Base-by-base conservation (phyloP, 768 basidiomycete genomes). In the Leucocoprinus sp. region DNA sequence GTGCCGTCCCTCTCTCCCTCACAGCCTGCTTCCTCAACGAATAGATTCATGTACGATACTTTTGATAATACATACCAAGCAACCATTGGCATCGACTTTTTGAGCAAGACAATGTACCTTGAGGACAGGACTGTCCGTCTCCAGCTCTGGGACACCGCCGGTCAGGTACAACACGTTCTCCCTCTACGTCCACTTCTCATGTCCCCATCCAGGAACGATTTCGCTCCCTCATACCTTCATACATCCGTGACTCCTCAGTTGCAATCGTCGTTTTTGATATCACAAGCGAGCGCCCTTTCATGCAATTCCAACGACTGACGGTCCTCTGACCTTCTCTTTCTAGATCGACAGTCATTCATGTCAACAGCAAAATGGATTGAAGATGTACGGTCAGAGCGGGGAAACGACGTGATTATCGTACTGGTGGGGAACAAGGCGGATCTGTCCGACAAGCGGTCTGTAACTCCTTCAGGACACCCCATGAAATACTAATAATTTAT, bases 301-400 rank as follows among this genome's bases (percentile, higher is more conserved):
- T 34, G 34, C 17, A 40, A 50, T 23, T 27, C n/a, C 39, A 4
- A 18, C 35, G 17, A 19, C 35, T 37, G 15, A 3, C 15, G 35
- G 5, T 4, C 11, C 14, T n/a, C 5, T 12, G 31, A n/a, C n/a
- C 9, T 31, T 28, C 23, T 14, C 36, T 33, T 21, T 40, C 51
- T 51, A 98, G 95, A 92, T 66, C 88, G 95, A 37, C 85, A 88
- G 55, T 97, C 95, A n/a, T 99, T 98, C 76, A 65, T 95, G 52
- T 98, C 96, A 45, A 99, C 96, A 14, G 78, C 89, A 15, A 99
- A 98, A 66, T 99, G 96, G 96, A 93, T 99, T 69, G 96, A 99
- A 63, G 96, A 99, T 55, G 96, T 99, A 22, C 79, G 93, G 48
- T 93, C 93, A 50, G 96, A 99, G 64, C 74, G 96, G 57, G 96